Conservation (phyloP, 768 basidiomycete genomes). For the Lactarius sp. region DNA sequence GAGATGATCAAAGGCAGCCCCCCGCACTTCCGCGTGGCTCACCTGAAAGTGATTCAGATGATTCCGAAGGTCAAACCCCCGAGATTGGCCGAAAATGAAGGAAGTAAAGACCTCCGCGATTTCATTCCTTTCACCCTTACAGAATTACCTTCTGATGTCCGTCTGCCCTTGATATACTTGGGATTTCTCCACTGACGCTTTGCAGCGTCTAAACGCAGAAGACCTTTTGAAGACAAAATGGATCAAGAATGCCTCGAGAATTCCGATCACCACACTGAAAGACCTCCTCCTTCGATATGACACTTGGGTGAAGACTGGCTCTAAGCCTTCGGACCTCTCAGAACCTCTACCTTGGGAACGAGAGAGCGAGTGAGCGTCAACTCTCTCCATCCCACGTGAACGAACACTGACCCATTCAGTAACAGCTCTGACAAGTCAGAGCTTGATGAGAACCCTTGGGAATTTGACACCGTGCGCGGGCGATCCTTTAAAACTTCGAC, state of each 20-base stretch:
- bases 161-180: constrained; percentile 24
- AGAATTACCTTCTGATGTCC: constrained; percentile 74
- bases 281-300: constrained; percentile 81
- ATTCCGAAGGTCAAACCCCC: constrained; percentile 86
- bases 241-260: constrained; percentile 75
- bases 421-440: constrained; percentile 9
- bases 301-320: constrained; percentile 53
- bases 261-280: constrained; percentile 60
- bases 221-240: constrained; percentile 85
- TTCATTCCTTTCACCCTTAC: constrained; percentile 81
- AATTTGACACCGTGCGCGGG: constrained; percentile 68
- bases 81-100: constrained; percentile 68
- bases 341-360: constrained; percentile 69
- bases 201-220: constrained; percentile 81
- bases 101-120: constrained; percentile 81
- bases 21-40: constrained; percentile 80
- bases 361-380: constrained; percentile 44
- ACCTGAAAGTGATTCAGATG: constrained; percentile 81
- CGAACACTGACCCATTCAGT: constrained; percentile 29
- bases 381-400: constrained; percentile 12
- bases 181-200: not conserved
- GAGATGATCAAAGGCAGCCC: constrained; percentile 98
- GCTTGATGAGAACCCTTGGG: constrained; percentile 50
- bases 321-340: constrained; percentile 38
- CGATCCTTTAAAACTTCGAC: constrained; percentile 29